Conservation (phyloP, 805 yeast species). For the Sugiyamaella qingdaonensis region DNA sequence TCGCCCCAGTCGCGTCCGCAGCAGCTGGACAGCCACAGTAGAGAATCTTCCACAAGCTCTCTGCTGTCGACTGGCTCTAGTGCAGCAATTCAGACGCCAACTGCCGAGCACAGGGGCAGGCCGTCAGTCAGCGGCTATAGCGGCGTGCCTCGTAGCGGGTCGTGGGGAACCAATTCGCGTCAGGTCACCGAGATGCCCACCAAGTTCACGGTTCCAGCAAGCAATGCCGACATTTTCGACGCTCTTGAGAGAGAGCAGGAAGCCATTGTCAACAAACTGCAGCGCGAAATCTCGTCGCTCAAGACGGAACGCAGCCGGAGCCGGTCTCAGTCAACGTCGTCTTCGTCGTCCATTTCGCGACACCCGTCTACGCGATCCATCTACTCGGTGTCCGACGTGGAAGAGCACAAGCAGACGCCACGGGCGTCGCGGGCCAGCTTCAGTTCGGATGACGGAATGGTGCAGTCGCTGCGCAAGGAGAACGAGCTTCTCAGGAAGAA, state of each 20-base stretch:
- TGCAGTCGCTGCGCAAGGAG: conserved; percentile 24
- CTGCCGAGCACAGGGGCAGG: background rate
- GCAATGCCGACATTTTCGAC: conserved; percentile 31
- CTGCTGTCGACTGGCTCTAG: background rate
- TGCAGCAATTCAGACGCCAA: background rate
- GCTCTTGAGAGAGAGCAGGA: conserved; percentile 69
- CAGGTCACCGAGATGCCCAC: conserved; percentile 1
- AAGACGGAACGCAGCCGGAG: conserved; percentile 45
- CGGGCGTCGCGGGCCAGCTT: conserved; percentile 25
- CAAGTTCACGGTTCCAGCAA: conserved; percentile 8
- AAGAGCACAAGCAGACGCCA: conserved; percentile 13
- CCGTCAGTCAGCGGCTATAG: background rate
- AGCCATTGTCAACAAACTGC: conserved; percentile 62
- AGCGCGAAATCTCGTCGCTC: conserved; percentile 54
- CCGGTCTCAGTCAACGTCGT: conserved; percentile 28
- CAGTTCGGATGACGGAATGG: conserved; percentile 20
- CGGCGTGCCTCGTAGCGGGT: conserved; percentile 1
- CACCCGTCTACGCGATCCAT: conserved; percentile 24
- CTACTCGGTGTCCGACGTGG: conserved; percentile 21
- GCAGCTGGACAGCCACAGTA: background rate
- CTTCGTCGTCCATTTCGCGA: conserved; percentile 29
- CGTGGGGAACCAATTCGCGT: background rate
- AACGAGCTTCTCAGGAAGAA: conserved; percentile 30
- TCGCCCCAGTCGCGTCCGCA: background rate
- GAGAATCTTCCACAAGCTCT: background rate